Conservation (phyloP, 2,329 filamentous ascomycete genomes). For the Nigrospora osmanthi region DNA sequence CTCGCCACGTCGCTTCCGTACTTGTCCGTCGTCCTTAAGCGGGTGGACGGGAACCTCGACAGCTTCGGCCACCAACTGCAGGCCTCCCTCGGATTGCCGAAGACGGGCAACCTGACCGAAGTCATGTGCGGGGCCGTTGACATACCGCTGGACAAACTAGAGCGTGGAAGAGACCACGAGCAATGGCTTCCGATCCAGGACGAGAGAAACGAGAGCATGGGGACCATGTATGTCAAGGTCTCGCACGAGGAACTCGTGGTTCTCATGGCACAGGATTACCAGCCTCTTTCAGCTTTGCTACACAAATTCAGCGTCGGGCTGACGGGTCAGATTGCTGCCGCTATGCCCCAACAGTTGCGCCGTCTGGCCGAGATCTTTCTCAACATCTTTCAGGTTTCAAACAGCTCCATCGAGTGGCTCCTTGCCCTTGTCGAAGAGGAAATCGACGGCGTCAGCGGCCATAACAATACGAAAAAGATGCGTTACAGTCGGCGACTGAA, state of each 20-base stretch:
- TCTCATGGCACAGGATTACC: slow-evolving; percentile 78
- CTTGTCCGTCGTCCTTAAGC: slow-evolving; percentile 65
- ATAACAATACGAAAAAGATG: slow-evolving; percentile 66
- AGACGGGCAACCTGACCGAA: slow-evolving; percentile 38
- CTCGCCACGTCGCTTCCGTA: slow-evolving; percentile 62
- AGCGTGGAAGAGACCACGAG: slow-evolving; percentile 70
- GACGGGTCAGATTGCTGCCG: slow-evolving; percentile 75
- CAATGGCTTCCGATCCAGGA: slow-evolving; percentile 83
- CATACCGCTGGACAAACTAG: slow-evolving; percentile 70
- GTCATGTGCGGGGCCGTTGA: slow-evolving; percentile 66
- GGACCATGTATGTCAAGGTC: slow-evolving; percentile 77
- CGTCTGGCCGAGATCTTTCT: slow-evolving; percentile 78
- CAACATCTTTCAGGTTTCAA: slow-evolving; percentile 93
- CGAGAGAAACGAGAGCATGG: slow-evolving; percentile 66
- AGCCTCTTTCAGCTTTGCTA: slow-evolving; percentile 71
- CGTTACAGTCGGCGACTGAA: slow-evolving; percentile 64
- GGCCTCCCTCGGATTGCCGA: slow-evolving; percentile 32
- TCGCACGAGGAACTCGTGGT: slow-evolving; percentile 86
- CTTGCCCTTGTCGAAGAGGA: slow-evolving; percentile 92
- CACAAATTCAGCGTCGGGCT: slow-evolving; percentile 79
- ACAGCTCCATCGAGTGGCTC: slow-evolving; percentile 78
- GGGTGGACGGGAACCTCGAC: slow-evolving; percentile 44
- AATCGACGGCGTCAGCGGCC: slow-evolving; percentile 85
- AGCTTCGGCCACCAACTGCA: slow-evolving; percentile 35
- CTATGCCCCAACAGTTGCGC: slow-evolving; percentile 69